Base-by-base conservation (phyloP, 805 yeast species). In the Myxozyma sirexii region DNA sequence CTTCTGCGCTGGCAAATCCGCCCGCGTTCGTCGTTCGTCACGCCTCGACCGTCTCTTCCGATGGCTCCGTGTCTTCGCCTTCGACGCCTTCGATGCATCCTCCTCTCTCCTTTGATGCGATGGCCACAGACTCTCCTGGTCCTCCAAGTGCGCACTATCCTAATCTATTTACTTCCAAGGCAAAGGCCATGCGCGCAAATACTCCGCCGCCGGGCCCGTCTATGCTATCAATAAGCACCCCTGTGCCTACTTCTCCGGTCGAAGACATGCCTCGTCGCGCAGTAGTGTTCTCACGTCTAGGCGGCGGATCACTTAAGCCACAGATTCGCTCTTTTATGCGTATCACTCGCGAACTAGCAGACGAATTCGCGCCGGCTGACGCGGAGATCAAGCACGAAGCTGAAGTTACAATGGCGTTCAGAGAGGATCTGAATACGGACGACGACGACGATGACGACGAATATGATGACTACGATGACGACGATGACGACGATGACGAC, bases 341-440 rank as follows among this genome's bases (percentile, higher is more conserved):
- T 12, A 61, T 66, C 17, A 51, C 63, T 10, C 56, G 62, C 8
- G 68, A 65, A 33, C 55, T 66, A 10, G 60, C 57, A 4, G 60
- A 62, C 26, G 69, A 66, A 50, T 38, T 58, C 29, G 57, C 67
- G 27, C 69, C 69, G 6, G 63, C 49, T 8, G 69, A 62, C 13
- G 68, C 65, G 13, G 69, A 66, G 41, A 57, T 66, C 35, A 60
- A 63, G 51, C 62, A 54, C 21, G 69, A 66, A 33, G 68, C 68
- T 1, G 69, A 65, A 17, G 63, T 66, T 23, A 66, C 68, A 27
- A 37, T 55, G 49, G 60, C 68, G 23, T 56, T 66, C n/a, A 43
- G 67, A 21, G 65, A 53, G 1, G 53, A 23, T 35, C 29, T 17
- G 13, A 44, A 46, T 13, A 54, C 46, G 12, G 64, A 62, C 19